Base-by-base conservation (phyloP, 2,329 filamentous ascomycete genomes). In the Chaetomium strumarium region DNA sequence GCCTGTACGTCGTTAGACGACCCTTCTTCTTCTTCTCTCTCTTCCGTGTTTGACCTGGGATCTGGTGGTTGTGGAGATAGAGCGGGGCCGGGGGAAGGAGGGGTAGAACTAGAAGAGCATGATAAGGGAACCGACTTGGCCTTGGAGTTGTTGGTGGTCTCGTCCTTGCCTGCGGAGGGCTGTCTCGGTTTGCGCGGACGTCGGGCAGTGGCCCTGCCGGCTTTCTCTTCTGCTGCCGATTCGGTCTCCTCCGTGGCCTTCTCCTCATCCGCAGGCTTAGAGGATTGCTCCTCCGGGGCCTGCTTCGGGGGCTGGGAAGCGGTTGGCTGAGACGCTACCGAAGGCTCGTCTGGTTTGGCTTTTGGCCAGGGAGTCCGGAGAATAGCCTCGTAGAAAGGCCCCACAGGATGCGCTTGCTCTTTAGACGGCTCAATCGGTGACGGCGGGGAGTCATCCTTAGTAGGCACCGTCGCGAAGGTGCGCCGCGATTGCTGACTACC, bases 351-450 rank as follows among this genome's bases (percentile, higher is more conserved):
- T 42, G 71, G 71, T 60, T 77, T 77, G 34, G 65, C 60, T 9
- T 66, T 60, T 46, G 60, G 69, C 9, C 70, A 67, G 0, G 76
- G 75, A 5, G 68, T 69, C 45, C 72, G 69, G 41, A 84, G 70
- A 20, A 84, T 74, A n/a, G 70, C 66, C 58, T 81, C 74, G 66
- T 85, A 85, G 68, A 81, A 85, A 36, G 70, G 65, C 1, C 81
- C 81, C 0, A 83, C 69, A 0, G 80, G 79, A 14, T 69, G 67
- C n/a, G 68, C 71, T 59, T 77, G 75, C 51, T 72, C 63, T 34
- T 45, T 39, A 24, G 45, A 49, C 33, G 39, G 50, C 39, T 39
- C 45, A 24, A 48, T 44, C 31, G 50, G 50, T 13, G 50, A 48
- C 11, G 50, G 50, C 20, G 43, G 41, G 30, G 49, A 36, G 49